phyloP scores from a whole-genome alignment of 192 early-diverging fungal genomes.

The Glomus cerebriforme region DNA sequence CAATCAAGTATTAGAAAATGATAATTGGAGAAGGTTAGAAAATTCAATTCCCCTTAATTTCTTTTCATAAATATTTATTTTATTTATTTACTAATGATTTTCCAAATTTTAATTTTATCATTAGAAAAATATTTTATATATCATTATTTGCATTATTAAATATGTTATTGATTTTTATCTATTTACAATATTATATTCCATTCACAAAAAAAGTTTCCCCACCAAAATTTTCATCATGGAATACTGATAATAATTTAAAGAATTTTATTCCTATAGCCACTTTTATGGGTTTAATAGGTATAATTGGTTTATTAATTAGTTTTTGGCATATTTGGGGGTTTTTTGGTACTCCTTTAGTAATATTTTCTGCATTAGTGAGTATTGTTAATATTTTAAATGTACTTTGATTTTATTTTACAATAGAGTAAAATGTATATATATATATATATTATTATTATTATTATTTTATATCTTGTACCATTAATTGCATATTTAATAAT shows the following conservation, averaged over 20 bases:
- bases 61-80: not conserved
- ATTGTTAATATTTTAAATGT: not conserved
- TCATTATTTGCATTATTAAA: not conserved
- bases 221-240: conserved; percentile 14
- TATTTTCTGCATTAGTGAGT: not conserved
- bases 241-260: not conserved
- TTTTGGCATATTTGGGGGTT: conserved; percentile 14
- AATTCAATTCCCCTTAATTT: too few species aligned
- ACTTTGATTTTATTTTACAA: not conserved
- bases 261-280: conserved; percentile 22
- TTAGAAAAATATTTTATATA: not conserved
- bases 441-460: too few species aligned
- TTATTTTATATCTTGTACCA: too few species aligned
- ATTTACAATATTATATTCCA: not conserved
- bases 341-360: not conserved
- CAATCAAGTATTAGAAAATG: not conserved
- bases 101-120: not conserved
- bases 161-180: not conserved
- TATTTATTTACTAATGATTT: not conserved
- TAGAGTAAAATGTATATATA: too few species aligned
- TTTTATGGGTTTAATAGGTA: not conserved
- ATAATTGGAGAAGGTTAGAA: not conserved
- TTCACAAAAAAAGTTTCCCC: not conserved
- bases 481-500: too few species aligned
- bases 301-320: not conserved